These are phyloP conservation scores for Phytophthora fragariaefolia DNA, from an alignment of 352 stramenopile genomes.

Conservation along the genomic window DNA sequence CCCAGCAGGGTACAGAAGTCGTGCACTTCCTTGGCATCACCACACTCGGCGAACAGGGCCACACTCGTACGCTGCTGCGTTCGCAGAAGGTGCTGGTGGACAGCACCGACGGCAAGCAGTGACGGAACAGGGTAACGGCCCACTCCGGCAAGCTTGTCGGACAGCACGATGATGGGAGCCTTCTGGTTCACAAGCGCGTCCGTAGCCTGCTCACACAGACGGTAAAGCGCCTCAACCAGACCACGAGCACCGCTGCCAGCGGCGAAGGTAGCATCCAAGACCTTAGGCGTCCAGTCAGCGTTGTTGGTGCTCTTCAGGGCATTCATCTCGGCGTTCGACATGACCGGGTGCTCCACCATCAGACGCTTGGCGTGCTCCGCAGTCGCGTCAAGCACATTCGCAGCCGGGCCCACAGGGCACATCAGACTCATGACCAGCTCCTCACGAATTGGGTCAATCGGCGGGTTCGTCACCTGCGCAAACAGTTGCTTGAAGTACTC, in stretches of 20 bases:
- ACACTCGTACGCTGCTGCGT: slow-evolving; percentile 92
- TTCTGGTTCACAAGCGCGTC: slow-evolving; percentile 89
- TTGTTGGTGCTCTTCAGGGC: slow-evolving; percentile 87
- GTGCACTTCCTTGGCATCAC: slow-evolving; percentile 97
- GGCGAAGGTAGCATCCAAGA: slow-evolving; percentile 73
- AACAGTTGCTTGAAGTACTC: slow-evolving; percentile 99
- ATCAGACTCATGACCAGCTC: slow-evolving; percentile 98
- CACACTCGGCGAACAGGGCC: slow-evolving; percentile 94
- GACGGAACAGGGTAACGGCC: slow-evolving; percentile 94
- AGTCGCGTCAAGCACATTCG: slow-evolving; percentile 92
- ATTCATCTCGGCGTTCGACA: slow-evolving; percentile 94
- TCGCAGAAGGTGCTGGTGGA: slow-evolving; percentile 96
- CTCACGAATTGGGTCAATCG: slow-evolving; percentile 98
- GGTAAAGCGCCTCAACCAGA: slow-evolving; percentile 88
- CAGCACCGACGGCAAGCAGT: slow-evolving; percentile 93
- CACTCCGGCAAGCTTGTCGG: slow-evolving; percentile 90
- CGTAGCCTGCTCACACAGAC: slow-evolving; percentile 94
- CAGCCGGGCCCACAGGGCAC: slow-evolving; percentile 95
- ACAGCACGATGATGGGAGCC: slow-evolving; percentile 90
- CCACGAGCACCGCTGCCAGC: slow-evolving; percentile 63
- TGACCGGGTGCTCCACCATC: slow-evolving; percentile 95
- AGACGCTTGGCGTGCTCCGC: slow-evolving; percentile 78
- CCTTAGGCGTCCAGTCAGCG: slow-evolving; percentile 59
- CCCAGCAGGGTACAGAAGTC: slow-evolving; percentile 95
- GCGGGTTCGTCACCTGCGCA: slow-evolving; percentile 96